Evolutionary conservation across 108 stramenopile genomes (phyloP), one percentile per base, ranked within the genome.

Genomic region (Cylindrotheca closterium): DNA sequence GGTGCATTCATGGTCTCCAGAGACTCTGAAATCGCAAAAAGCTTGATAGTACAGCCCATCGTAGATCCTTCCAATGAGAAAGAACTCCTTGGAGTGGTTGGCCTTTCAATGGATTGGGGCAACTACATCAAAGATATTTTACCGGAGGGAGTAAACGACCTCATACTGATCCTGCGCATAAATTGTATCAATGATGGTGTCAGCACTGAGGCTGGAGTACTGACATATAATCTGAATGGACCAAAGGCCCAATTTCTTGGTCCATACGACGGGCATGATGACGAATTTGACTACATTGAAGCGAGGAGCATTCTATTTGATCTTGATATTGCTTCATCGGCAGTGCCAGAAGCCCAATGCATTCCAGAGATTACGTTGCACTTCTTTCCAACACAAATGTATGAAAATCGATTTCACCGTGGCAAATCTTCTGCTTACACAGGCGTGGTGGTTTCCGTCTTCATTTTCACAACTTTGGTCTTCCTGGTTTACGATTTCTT

Each of bases 401-500:
- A 47, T 18, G 60, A 48, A 25, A 46, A 49, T 15, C 15, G 7
- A 1, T 60, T 30, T 46, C n/a, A 18, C 42, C 46, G 24, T 10
- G 0, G 26, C 1, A 2, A 47, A 28, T 46, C 56, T 12, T 30
- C 7, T 22, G 17, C 30, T 17, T 57, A 57, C 29, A 21, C 56
- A 15, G 56, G 15, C 10, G 31, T 57, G 10, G 56, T 57, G 8
- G 17, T 57, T 28, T 7, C 29, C 8, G 19, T 57, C 23, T 57
- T 57, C 29, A 12, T 30, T 19, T 57, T 57, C 56, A 57, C 56
- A 4, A 18, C 56, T 28, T 4, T 32, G 15, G 29, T 54, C 0
- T 65, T 65, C 30, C 24, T 42, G 5, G 23, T 72, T n/a, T 79
- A 75, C 50, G 79, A 79, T 42, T 29, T 47, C 1, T 29, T 67